Conservation (phyloP, 331 rosid genomes). For the Malus hybrid region DNA sequence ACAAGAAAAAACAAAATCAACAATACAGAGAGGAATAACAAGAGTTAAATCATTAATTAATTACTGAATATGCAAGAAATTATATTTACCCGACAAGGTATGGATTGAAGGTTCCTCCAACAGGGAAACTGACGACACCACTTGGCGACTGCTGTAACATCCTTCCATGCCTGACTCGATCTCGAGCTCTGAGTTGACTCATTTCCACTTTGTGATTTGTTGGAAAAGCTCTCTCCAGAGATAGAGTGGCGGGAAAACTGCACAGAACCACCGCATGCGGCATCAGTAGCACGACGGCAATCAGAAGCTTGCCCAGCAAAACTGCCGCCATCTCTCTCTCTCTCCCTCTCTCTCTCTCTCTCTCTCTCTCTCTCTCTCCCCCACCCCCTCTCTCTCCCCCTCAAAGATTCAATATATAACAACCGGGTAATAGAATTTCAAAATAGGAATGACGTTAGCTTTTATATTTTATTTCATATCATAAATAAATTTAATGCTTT, state of each 20-base stretch:
- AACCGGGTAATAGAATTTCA: not conserved
- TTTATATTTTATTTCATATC: not conserved
- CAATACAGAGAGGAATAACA: not conserved
- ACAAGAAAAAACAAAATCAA: not conserved
- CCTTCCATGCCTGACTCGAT: conserved; percentile 62
- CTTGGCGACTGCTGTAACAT: conserved; percentile 51
- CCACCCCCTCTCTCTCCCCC: not conserved
- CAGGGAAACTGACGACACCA: conserved; percentile 64
- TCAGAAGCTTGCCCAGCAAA: not conserved
- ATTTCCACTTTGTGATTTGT: conserved; percentile 57
- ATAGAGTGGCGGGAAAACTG: conserved; percentile 51
- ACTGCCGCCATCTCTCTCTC: conserved; percentile 25
- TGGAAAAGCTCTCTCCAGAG: conserved; percentile 78
- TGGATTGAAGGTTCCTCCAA: conserved; percentile 79
- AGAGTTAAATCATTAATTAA: not conserved
- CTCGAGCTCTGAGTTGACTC: conserved; percentile 61
- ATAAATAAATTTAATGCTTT: not conserved
- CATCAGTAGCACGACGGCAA: conserved; percentile 17
- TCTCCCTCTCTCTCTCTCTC: not conserved
- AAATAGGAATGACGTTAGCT: not conserved
- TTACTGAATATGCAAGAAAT: not conserved
- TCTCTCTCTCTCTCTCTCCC: not conserved
- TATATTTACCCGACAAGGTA: conserved; percentile 72
- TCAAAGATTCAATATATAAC: not conserved
- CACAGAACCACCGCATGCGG: conserved; percentile 16